A percentile compares a stretch with the other conserved stretches of the same genome.
phyloP scores from a whole-genome alignment of 352 stramenopile genomes.

The Globisporangium spinosum region DNA sequence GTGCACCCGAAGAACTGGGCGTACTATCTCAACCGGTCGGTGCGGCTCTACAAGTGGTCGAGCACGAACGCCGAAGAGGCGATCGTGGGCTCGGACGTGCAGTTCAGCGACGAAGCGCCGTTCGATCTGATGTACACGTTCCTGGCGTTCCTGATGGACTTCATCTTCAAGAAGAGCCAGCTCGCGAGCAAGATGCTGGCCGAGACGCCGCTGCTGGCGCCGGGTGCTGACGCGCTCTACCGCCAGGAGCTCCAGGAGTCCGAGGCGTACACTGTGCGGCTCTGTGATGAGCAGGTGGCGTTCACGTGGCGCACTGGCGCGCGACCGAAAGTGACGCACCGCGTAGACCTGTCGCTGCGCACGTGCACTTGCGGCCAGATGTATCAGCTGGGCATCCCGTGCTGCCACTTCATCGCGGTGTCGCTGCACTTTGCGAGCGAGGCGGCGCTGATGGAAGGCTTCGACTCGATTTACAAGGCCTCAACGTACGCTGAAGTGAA shows the following conservation, averaged over 20 bases:
- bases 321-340: constrained; percentile 71
- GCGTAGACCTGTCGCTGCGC: constrained; percentile 59
- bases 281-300: constrained; percentile 71
- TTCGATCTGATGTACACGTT: constrained; percentile 82
- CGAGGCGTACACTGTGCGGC: constrained; percentile 54
- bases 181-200: constrained; percentile 46
- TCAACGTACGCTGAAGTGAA: constrained; percentile 53
- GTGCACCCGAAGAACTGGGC: constrained; percentile 74
- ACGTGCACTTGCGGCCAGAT: constrained; percentile 74
- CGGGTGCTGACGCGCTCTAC: constrained; percentile 59
- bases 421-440: constrained; percentile 68
- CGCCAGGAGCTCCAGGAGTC: constrained; percentile 59
- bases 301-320: constrained; percentile 73
- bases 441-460: constrained; percentile 51
- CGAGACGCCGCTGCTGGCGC: constrained; percentile 47
- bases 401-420: constrained; percentile 71
- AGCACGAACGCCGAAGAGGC: constrained; percentile 58
- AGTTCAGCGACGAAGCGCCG: constrained; percentile 64
- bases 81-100: constrained; percentile 50
- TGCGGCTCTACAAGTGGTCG: constrained; percentile 68
- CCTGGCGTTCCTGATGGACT: constrained; percentile 76
- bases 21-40: constrained; percentile 59
- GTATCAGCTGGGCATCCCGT: constrained; percentile 71
- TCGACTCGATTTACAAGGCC: constrained; percentile 76
- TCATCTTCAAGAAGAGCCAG: constrained; percentile 70